Evolutionary conservation across 108 stramenopile species (phyloP).

Genomic region (Parmales sp.): DNA sequence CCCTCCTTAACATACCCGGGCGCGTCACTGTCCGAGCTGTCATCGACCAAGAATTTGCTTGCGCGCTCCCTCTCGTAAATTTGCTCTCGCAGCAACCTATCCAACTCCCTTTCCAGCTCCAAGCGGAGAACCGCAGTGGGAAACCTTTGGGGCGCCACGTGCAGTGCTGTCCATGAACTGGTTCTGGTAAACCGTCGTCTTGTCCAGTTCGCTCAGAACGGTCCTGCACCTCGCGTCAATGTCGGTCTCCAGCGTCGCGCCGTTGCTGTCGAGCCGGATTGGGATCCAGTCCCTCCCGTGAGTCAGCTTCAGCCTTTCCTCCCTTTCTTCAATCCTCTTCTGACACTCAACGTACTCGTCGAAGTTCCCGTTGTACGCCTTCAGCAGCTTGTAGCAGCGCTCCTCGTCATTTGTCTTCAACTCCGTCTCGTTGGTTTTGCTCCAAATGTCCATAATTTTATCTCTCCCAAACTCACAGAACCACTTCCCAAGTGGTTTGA

Average conservation of each 20-base stretch:
- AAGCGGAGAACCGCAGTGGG: constrained; percentile 31
- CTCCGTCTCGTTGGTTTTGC: neutral
- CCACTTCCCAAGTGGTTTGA: constrained; percentile 12
- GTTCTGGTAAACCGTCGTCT: constrained; percentile 23
- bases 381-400: constrained; percentile 20
- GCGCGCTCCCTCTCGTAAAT: constrained; percentile 43
- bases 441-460: constrained; percentile 29
- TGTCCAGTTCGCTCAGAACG: constrained; percentile 38
- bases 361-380: constrained; percentile 30
- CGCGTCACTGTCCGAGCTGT: constrained; percentile 24
- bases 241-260: constrained; percentile 16
- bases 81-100: constrained; percentile 33
- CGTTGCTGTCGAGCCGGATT: neutral
- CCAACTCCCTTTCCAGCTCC: constrained; percentile 44
- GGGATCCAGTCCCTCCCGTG: neutral
- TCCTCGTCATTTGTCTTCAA: constrained; percentile 24
- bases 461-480: constrained; percentile 18
- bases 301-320: neutral
- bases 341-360: constrained; percentile 9
- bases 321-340: neutral
- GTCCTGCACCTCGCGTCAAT: constrained; percentile 32
- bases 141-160: constrained; percentile 33
- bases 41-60: constrained; percentile 25
- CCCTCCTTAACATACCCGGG: neutral
- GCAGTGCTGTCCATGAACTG: constrained; percentile 35